Evolutionary conservation across 139 green algal genomes (phyloP).

Genomic region (Chlorella sp.): DNA sequence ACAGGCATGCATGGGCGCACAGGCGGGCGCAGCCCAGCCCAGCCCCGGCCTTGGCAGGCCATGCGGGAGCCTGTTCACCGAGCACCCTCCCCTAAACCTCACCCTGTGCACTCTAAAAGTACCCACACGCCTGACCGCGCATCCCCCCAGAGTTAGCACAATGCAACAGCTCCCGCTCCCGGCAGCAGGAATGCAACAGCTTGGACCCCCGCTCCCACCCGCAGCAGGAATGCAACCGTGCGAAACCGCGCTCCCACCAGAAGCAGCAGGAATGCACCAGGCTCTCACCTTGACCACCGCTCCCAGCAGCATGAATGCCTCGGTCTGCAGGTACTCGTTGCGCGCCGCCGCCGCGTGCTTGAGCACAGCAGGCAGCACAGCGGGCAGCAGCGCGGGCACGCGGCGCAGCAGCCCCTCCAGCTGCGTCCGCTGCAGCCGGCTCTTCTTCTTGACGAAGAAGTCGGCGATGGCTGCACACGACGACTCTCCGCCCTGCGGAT

Average conservation of each 20-base stretch:
- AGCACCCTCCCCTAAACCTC: neutral
- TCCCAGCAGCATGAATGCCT: slow-evolving; percentile 51
- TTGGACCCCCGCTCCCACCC: slow-evolving; percentile 36
- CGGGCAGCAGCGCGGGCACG: slow-evolving; percentile 13
- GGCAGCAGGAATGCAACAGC: slow-evolving; percentile 46
- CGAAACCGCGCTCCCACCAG: too few relatives aligned
- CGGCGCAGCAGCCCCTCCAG: slow-evolving; percentile 50
- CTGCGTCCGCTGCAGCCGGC: slow-evolving; percentile 40
- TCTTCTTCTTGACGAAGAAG: slow-evolving; percentile 71
- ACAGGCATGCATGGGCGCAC: neutral
- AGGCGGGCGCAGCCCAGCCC: too few relatives aligned
- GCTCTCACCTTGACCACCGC: slow-evolving; percentile 16
- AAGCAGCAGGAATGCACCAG: too few relatives aligned
- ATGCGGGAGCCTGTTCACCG: neutral
- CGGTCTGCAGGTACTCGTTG: slow-evolving; percentile 45
- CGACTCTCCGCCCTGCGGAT: slow-evolving; percentile 18
- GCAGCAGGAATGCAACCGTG: slow-evolving; percentile 52
- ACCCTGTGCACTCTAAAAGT: neutral
- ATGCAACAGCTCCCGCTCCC: neutral
- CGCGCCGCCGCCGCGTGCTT: slow-evolving; percentile 11
- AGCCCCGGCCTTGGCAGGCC: neutral
- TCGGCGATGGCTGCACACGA: slow-evolving; percentile 52
- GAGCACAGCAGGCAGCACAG: slow-evolving; percentile 24
- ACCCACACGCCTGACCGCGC: too few relatives aligned
- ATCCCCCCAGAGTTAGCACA: neutral